A percentile compares a stretch with the other conserved stretches of the same genome.
Conservation (phyloP, 2,329 filamentous ascomycete species). For the Drechslera avenae region DNA sequence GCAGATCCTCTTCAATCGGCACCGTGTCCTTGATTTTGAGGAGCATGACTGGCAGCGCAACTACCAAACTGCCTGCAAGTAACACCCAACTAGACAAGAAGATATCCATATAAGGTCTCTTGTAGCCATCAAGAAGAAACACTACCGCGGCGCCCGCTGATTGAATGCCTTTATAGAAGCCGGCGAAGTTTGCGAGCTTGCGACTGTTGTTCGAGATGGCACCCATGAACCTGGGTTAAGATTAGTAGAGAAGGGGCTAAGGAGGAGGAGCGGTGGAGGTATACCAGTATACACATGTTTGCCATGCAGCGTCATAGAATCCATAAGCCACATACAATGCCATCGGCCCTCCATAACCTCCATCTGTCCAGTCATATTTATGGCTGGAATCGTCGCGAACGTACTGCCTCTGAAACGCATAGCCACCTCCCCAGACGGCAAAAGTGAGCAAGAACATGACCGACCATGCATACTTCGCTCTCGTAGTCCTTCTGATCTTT, state of each 20-base stretch:
- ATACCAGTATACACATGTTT: conserved; percentile 86
- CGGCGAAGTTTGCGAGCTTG: conserved; percentile 85
- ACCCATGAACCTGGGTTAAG: conserved; percentile 74
- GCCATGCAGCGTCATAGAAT: conserved; percentile 85
- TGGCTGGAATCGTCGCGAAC: conserved; percentile 38
- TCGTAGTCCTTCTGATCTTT: conserved; percentile 62
- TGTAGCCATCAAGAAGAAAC: conserved; percentile 67
- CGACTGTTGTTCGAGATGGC: conserved; percentile 87
- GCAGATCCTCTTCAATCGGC: conserved; percentile 68
- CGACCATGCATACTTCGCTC: conserved; percentile 66
- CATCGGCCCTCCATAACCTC: conserved; percentile 75
- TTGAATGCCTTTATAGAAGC: conserved; percentile 86
- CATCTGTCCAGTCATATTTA: conserved; percentile 66
- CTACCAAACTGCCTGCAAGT: conserved; percentile 69
- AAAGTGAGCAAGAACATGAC: conserved; percentile 71
- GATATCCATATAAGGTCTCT: conserved; percentile 66
- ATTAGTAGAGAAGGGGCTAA: conserved; percentile 1
- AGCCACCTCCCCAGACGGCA: conserved; percentile 79
- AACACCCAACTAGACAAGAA: conserved; percentile 79
- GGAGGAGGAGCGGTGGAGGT: conserved; percentile 27
- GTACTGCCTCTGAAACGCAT: conserved; percentile 70
- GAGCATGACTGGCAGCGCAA: conserved; percentile 78
- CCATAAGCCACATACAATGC: conserved; percentile 88
- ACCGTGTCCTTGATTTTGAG: conserved; percentile 77
- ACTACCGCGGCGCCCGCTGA: conserved; percentile 78